A percentile compares a stretch with the other conserved stretches of the same genome.
Evolutionary conservation across 352 stramenopile species (phyloP).

Genomic region (Globisporangium spiculum): DNA sequence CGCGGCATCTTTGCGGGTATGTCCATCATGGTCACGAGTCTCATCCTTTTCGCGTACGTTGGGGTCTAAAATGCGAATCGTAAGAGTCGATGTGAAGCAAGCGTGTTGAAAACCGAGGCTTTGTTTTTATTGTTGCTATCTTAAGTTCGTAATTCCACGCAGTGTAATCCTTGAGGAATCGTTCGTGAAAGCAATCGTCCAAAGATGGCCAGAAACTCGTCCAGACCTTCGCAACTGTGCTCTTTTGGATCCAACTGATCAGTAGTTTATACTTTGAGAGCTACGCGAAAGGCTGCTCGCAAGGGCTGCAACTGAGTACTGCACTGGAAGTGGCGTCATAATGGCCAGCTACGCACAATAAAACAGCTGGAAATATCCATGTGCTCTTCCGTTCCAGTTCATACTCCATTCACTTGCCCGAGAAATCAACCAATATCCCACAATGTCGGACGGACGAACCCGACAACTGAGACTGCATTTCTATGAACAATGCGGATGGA

Average conservation of each 20-base stretch:
- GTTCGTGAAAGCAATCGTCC: neutral
- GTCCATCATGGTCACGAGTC: conserved; percentile 81
- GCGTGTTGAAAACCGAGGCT: neutral
- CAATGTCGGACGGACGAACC: neutral
- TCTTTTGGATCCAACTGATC: neutral
- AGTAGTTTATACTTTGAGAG: neutral
- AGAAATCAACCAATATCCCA: neutral
- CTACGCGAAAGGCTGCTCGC: neutral
- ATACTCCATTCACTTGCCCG: neutral
- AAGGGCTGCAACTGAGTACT: neutral
- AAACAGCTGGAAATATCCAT: neutral
- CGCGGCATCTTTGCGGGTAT: conserved; percentile 83
- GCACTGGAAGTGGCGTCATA: neutral
- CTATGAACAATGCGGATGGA: neutral
- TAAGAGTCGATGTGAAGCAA: neutral
- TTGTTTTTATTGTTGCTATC: neutral
- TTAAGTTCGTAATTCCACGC: neutral
- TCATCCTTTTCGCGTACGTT: conserved; percentile 87
- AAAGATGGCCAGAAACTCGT: neutral
- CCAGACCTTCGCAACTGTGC: neutral
- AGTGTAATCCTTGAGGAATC: no score
- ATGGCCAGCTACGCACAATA: neutral
- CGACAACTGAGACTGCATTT: neutral
- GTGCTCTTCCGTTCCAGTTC: neutral
- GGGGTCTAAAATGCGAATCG: conserved; percentile 28